Base-by-base conservation (phyloP, 2,329 filamentous ascomycete species). In the Pseudodiploospora longispora region DNA sequence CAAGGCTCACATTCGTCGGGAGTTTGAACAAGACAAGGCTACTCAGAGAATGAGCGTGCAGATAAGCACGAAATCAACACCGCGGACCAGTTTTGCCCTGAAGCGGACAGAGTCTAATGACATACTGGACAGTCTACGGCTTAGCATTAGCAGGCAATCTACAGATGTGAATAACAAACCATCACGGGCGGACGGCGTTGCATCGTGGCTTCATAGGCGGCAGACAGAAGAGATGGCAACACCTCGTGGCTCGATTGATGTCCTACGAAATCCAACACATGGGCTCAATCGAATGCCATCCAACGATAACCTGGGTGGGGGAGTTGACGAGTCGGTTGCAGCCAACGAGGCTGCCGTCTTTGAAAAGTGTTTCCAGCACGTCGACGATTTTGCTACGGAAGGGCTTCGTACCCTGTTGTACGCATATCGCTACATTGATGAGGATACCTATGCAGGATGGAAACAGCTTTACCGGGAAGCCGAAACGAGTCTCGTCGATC, bases 311-410 rank as follows among this genome's bases (percentile, higher is more conserved):
- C 72, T 34, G 71, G 69, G 71, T 34, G 69, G 71, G 9, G 61
- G 76, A 43, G 69, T 85, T 3, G 78, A 84, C 47, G 82, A 85
- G 46, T 63, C 69, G 0, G 55, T 80, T 6, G 79, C 77, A 1
- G 63, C 72, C 0, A 78, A 82, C 50, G 83, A 87, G 6, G 68
- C 61, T 4, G 75, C 77, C 2, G 75, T 90, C 1, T 89, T 95
- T 49, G 87, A 93, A 59, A 76, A 83, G 27, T 93, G 87, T 63
- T 94, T 95, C 63, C 83, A 90, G 60, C 89, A 96, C 54, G 78
- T 95, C 48, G 87, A 95, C 48, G 87, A 76, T 47, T 96, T 95
- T 60, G 89, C 90, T 0, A 87, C 85, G 0, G 87, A 95, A 56
- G 90, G 90, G 12, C 70, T 96, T 29, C 81, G 90, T 27, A 96